Evolutionary conservation across 2,329 filamentous ascomycete genomes (phyloP).

Genomic region (Ophiocordyceps camponoti-leonardi): DNA sequence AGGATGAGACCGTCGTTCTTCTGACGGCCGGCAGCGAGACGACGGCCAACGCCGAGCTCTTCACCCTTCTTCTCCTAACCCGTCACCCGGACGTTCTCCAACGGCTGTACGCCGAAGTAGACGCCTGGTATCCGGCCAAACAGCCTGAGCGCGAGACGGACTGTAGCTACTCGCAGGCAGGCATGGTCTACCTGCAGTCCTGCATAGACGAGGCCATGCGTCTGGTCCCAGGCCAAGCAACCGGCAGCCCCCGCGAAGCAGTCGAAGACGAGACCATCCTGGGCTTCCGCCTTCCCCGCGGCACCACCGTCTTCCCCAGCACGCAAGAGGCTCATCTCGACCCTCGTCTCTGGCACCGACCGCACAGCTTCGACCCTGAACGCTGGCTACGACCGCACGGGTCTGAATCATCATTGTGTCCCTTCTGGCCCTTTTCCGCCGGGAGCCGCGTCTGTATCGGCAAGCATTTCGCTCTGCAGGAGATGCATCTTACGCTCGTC

Average conservation of each 20-base stretch:
- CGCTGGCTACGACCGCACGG: background rate
- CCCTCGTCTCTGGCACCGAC: background rate
- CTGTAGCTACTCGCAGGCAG: constrained; percentile 1
- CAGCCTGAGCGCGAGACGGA: background rate
- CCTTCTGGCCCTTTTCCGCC: constrained; percentile 1
- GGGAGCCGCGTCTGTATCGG: constrained; percentile 1
- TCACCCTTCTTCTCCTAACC: background rate
- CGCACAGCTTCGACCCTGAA: background rate
- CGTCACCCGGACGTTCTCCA: background rate
- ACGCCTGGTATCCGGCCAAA: background rate
- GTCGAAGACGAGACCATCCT: background rate
- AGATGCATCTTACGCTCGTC: constrained; percentile 1
- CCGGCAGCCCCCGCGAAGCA: background rate
- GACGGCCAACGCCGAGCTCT: constrained; percentile 1
- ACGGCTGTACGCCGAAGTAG: background rate
- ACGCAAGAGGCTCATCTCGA: background rate
- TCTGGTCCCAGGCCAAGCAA: background rate
- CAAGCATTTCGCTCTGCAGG: background rate
- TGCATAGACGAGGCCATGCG: constrained; percentile 1
- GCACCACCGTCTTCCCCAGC: constrained; percentile 1
- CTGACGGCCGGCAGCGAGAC: constrained; percentile 1
- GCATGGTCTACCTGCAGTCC: background rate
- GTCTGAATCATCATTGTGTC: background rate
- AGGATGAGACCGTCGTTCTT: constrained; percentile 2
- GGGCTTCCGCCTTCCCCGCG: background rate